phyloP scores from a whole-genome alignment of 2,329 filamentous ascomycete species.

The Colletotrichum caudatum region DNA sequence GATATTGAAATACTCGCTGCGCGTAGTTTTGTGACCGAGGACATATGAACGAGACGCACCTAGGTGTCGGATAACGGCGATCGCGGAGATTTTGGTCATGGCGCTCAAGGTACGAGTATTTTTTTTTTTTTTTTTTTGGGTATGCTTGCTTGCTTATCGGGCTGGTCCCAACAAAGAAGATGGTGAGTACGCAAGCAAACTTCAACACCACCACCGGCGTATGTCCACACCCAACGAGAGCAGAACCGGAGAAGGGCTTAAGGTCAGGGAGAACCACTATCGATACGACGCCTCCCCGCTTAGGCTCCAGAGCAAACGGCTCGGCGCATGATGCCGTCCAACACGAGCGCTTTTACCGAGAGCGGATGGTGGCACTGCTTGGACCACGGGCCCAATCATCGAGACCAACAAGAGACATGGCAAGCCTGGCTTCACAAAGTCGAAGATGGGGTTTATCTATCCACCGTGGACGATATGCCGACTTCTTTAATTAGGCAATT shows the following conservation, averaged over 20 bases:
- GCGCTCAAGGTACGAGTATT: background rate
- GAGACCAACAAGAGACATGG: background rate
- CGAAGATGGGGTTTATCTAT: background rate
- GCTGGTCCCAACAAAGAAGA: constrained; percentile 13
- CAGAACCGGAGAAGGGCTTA: constrained; percentile 3
- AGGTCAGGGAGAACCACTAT: constrained; percentile 2
- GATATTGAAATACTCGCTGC: background rate
- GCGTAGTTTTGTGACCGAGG: background rate
- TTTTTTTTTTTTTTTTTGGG: too few relatives aligned
- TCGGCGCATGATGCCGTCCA: constrained; percentile 32
- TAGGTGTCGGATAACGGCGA: background rate
- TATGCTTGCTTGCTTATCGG: background rate
- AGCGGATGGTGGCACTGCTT: constrained; percentile 5
- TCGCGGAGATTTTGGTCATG: constrained; percentile 1
- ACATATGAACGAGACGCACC: background rate
- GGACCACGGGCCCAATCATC: background rate
- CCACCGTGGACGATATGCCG: background rate
- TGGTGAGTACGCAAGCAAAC: constrained; percentile 5
- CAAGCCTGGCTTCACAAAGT: background rate
- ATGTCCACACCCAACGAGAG: background rate
- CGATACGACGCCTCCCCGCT: constrained; percentile 24
- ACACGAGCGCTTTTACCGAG: constrained; percentile 23
- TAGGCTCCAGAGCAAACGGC: constrained; percentile 15
- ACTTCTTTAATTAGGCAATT: background rate
- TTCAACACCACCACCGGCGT: constrained; percentile 1